Evolutionary conservation across 306 rosid species (phyloP), one percentile per base, ranked within the genome.

Genomic region (Sesbania bispinosa): DNA sequence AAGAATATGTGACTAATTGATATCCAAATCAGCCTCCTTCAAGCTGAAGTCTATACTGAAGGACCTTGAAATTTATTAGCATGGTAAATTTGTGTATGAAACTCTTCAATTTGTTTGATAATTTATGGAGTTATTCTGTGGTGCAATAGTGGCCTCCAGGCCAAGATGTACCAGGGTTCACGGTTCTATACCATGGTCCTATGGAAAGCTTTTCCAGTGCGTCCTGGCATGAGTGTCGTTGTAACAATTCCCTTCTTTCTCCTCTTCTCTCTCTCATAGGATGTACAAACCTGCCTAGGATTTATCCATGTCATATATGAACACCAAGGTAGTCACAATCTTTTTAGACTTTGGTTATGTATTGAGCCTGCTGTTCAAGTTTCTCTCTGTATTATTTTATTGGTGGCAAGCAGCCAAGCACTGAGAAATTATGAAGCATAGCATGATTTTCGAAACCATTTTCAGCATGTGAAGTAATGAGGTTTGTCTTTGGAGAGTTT

Each of bases 81-180:
- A 26, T 21, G 24, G 73, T 67, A 52, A 43, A 73, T 59, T 64
- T 71, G 66, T 51, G 48, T 33, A 52, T n/a, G 48, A 71, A 59
- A 41, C 67, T 32, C 54, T 55, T 73, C 19, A 36, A 16, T 27
- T 36, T 61, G 51, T 58, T 64, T 78, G 53, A 51, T 54, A 77
- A 51, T 51, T 43, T 75, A 59, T 76, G 57, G 57, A 42, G 39
- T 74, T 76, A 55, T 71, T 71, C 13, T n/a, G 69, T 64, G 27
- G 66, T 45, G 48, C 20, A 57, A 2, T 23, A 42, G 7, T 59
- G 79, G 39, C 24, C 20, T 68, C 27, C 59, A 24, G 15, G 24
- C 69, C 18, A 62, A 45, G 38, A 53, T 33, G 45, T 74, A 61
- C 33, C 20, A 32, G 35, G 60, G 57, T 55, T 38, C 42, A 52